These are phyloP conservation scores for Termitomyces sp. DNA, from an alignment of 768 basidiomycete species.

Conservation along the genomic window DNA sequence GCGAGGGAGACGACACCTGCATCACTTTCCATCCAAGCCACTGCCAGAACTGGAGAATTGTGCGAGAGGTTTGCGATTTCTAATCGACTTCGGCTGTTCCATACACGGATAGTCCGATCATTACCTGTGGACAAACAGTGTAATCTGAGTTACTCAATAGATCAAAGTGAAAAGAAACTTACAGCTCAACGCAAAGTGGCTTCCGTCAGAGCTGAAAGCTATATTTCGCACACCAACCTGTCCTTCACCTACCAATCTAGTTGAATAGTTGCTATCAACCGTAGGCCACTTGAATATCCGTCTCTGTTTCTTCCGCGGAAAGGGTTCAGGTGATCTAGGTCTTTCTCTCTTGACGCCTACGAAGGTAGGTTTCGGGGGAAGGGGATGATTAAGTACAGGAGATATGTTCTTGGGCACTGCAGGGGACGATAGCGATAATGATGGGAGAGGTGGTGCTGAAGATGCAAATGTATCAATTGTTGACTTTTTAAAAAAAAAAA, in stretches of 20 bases:
- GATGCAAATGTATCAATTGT: not conserved
- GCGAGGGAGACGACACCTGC: conserved; percentile 54
- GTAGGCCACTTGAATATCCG: conserved; percentile 46
- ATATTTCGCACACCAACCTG: conserved; percentile 45
- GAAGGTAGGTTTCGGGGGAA: conserved; percentile 27
- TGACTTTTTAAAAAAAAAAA: not conserved
- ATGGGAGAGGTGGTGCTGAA: conserved; percentile 3
- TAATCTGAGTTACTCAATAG: not conserved
- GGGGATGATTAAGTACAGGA: conserved; percentile 21
- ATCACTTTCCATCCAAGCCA: conserved; percentile 60
- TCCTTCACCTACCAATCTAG: conserved; percentile 41
- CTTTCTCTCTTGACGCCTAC: conserved; percentile 39
- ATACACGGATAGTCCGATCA: conserved; percentile 62
- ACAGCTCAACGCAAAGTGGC: conserved; percentile 57
- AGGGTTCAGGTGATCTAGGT: conserved; percentile 17
- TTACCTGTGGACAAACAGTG: conserved; percentile 32
- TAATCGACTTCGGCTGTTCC: conserved; percentile 41
- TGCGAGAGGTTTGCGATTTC: conserved; percentile 60
- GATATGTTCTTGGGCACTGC: not conserved
- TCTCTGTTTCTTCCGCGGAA: conserved; percentile 25
- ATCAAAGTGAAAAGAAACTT: conserved; percentile 20
- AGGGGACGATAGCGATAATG: conserved; percentile 7
- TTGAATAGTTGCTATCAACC: conserved; percentile 32
- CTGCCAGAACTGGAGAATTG: conserved; percentile 42
- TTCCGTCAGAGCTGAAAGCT: conserved; percentile 50